Evolutionary conservation across 805 yeast species (phyloP), one percentile per base, ranked within the genome.

Genomic region (Metschnikowia similis): DNA sequence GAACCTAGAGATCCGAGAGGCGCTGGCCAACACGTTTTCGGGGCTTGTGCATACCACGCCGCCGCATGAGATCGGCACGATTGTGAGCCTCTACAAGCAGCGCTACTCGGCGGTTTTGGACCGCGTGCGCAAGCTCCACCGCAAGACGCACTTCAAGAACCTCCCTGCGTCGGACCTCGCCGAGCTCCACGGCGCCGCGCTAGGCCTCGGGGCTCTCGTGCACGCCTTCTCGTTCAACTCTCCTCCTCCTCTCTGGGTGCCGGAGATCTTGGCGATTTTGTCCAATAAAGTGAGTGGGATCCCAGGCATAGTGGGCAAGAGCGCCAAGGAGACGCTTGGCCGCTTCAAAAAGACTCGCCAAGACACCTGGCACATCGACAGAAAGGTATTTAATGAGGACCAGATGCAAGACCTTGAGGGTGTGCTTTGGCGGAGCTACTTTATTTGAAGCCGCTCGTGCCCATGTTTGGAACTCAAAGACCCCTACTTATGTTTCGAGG

Each of bases 311-410:
- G 81, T 87, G 29, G 96, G 96, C 1, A 80, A 84, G 48, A 80
- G 96, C 1, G 95, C 96, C 6, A 92, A 92, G 66, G 84, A 83
- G 31, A 78, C 81, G 1, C 74, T 92, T 45, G 84, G 96, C 55
- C 84, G 82, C 54, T 94, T 94, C 71, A 92, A 91, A 65, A 90
- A 90, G 71, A 82, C 89, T 6, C 80, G 98, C 56, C 95, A 91
- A 51, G 99, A 92, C 60, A 89, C 97, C 0, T 92, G 99, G 99
- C 96, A 88, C 60, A 80, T 89, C 51, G 99, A 92, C 64, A 79
- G 86, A 52, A 75, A 75, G 56, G 81, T 79, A 11, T 94, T 92
- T 65, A 81, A 83, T 8, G 81, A 77, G 44, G 88, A 85, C 4
- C 95, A 92, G 66, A 72, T 90, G 45, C 94, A 89, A 62, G 96